phyloP scores from a whole-genome alignment of 768 basidiomycete species.

The Gloeophyllum trabeum region DNA sequence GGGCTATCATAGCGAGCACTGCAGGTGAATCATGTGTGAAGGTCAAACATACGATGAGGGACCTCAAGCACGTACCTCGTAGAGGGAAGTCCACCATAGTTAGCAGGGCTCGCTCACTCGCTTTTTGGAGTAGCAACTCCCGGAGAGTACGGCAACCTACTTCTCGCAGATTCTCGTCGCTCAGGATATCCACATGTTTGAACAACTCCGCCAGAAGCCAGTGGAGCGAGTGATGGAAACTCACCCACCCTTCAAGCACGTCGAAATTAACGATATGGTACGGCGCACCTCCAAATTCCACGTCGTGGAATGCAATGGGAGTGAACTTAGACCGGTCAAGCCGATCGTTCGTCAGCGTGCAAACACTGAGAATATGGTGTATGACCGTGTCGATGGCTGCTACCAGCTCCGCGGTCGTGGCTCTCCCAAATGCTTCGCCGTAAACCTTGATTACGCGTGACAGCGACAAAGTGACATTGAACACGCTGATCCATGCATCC shows the following conservation, averaged over 20 bases:
- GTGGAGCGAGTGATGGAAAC: conserved; percentile 87
- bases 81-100: conserved; percentile 83
- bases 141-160: conserved; percentile 43
- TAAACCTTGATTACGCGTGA: conserved; percentile 84
- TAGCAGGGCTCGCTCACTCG: conserved; percentile 58
- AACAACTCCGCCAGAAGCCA: conserved; percentile 86
- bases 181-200: conserved; percentile 68
- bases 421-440: conserved; percentile 57
- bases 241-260: conserved; percentile 72
- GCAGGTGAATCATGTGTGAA: background rate
- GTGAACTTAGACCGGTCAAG: conserved; percentile 58
- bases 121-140: conserved; percentile 49
- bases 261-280: conserved; percentile 70
- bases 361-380: conserved; percentile 61
- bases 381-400: conserved; percentile 59
- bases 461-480: conserved; percentile 87
- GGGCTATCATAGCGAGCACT: conserved; percentile 89
- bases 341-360: conserved; percentile 54
- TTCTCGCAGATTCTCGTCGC: conserved; percentile 37
- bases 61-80: conserved; percentile 40
- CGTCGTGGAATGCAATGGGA: conserved; percentile 51
- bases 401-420: conserved; percentile 44
- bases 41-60: background rate
- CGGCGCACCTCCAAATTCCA: conserved; percentile 46
- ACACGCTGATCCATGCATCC: conserved; percentile 94